Evolutionary conservation across 2,329 filamentous ascomycete species (phyloP).

Genomic region (Beauveria asiatica): DNA sequence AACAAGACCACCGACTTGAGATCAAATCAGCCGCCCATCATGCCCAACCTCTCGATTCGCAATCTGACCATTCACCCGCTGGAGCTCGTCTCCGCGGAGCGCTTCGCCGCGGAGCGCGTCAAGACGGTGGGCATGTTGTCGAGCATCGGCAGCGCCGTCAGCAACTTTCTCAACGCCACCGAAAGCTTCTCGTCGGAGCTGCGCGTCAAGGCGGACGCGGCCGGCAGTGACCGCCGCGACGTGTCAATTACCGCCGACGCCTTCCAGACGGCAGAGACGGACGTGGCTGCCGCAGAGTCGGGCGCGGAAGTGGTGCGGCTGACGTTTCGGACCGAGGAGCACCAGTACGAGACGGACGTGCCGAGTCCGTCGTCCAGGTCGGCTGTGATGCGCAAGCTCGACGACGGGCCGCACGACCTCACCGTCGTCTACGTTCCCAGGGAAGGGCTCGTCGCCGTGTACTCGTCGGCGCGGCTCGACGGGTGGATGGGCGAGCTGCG

Average conservation of each 20-base stretch:
- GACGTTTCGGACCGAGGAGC: slow-evolving; percentile 54
- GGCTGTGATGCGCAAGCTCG: slow-evolving; percentile 49
- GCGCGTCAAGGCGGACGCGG: slow-evolving; percentile 47
- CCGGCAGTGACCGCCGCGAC: slow-evolving; percentile 53
- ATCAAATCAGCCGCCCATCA: slow-evolving; percentile 15
- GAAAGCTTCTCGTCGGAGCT: slow-evolving; percentile 22
- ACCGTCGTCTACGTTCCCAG: slow-evolving; percentile 58
- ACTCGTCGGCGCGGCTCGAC: slow-evolving; percentile 60
- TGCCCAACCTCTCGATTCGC: slow-evolving; percentile 61
- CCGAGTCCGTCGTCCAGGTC: slow-evolving; percentile 54
- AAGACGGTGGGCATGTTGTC: slow-evolving; percentile 33
- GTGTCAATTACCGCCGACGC: slow-evolving; percentile 56
- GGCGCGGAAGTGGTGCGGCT: slow-evolving; percentile 55
- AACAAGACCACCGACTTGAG: too few species aligned
- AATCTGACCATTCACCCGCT: slow-evolving; percentile 72
- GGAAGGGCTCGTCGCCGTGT: slow-evolving; percentile 51
- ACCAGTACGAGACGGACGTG: slow-evolving; percentile 61
- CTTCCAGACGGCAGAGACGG: slow-evolving; percentile 52
- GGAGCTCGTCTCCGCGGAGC: slow-evolving; percentile 64
- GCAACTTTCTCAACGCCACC: slow-evolving; percentile 36
- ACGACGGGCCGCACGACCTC: slow-evolving; percentile 42
- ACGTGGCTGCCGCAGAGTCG: slow-evolving; percentile 48
- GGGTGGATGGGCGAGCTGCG: slow-evolving; percentile 75
- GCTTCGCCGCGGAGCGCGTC: slow-evolving; percentile 50
- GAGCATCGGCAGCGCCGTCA: slow-evolving; percentile 36